These are phyloP conservation scores for Vanrija sp. DNA, from an alignment of 1,284 basidiomycete species.

Conservation along the genomic window DNA sequence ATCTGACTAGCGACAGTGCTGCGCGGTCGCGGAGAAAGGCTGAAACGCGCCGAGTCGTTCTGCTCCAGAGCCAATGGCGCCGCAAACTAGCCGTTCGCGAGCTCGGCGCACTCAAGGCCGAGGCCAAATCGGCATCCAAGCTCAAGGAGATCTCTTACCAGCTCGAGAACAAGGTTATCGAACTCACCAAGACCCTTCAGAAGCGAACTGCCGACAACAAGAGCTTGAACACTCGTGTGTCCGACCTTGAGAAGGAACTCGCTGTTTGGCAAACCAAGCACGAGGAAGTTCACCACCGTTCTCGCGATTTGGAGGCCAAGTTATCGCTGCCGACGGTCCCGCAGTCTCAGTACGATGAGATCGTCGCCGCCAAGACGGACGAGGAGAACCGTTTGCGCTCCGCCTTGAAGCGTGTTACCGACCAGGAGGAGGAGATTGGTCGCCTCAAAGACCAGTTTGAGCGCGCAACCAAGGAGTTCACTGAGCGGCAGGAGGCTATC, in stretches of 20 bases:
- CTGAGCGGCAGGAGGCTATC: conserved; percentile 66
- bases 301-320: conserved; percentile 69
- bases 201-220: conserved; percentile 89
- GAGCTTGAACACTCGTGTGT: conserved; percentile 69
- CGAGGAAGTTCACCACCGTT: conserved; percentile 77
- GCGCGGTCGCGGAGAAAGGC: conserved; percentile 61
- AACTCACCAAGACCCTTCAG: conserved; percentile 94
- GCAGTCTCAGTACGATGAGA: conserved; percentile 67
- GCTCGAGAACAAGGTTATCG: conserved; percentile 98
- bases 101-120: conserved; percentile 74
- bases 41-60: conserved; percentile 72
- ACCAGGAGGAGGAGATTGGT: conserved; percentile 80
- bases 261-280: conserved; percentile 79
- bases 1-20: conserved; percentile 52
- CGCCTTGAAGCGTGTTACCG: conserved; percentile 63
- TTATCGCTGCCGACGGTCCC: conserved; percentile 71
- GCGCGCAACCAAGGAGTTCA: conserved; percentile 57
- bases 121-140: conserved; percentile 94
- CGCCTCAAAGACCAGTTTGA: conserved; percentile 74
- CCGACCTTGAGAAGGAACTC: conserved; percentile 78
- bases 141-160: conserved; percentile 99
- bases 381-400: conserved; percentile 80
- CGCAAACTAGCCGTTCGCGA: conserved; percentile 83
- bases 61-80: conserved; percentile 87
- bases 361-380: conserved; percentile 71